phyloP scores from a whole-genome alignment of 176 grass and related monocot genomes.

The Coix lacrymajobi region DNA sequence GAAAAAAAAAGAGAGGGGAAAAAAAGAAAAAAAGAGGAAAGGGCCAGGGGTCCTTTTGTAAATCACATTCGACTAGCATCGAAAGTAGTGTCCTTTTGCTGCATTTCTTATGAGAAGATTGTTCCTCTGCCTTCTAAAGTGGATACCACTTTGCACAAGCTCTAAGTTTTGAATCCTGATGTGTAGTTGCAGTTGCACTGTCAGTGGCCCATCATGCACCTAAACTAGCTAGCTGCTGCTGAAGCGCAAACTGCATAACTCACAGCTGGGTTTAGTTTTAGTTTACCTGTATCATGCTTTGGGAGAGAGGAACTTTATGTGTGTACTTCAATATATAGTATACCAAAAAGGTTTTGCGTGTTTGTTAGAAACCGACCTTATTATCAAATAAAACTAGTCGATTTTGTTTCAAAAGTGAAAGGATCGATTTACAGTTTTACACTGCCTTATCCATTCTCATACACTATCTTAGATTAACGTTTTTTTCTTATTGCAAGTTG shows the following conservation, averaged over 20 bases:
- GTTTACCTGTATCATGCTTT: constrained; percentile 12
- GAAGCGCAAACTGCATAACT: not conserved
- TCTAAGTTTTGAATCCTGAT: constrained; percentile 54
- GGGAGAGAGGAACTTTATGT: not conserved
- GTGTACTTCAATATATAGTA: not conserved
- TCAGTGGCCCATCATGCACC: constrained; percentile 2
- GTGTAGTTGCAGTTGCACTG: constrained; percentile 1
- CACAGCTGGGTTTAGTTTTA: not conserved
- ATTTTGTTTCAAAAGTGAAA: not conserved
- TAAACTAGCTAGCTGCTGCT: not conserved
- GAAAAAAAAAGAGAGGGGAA: not conserved
- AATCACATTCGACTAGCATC: constrained; percentile 42
- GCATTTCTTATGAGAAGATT: constrained; percentile 27
- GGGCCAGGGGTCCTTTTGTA: constrained; percentile 21
- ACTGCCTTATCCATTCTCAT: not conserved
- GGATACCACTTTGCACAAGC: constrained; percentile 41
- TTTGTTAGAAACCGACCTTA: not conserved
- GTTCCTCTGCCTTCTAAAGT: constrained; percentile 59
- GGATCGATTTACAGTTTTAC: not conserved
- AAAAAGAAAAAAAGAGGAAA: not conserved
- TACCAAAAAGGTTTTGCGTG: not conserved
- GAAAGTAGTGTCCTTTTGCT: constrained; percentile 42
- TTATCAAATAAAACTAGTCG: not conserved
- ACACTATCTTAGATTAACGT: too few relatives aligned
- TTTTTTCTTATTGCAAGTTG: not conserved